Evolutionary conservation across 2,329 filamentous ascomycete genomes (phyloP).

Genomic region (Talaromyces islandicus): DNA sequence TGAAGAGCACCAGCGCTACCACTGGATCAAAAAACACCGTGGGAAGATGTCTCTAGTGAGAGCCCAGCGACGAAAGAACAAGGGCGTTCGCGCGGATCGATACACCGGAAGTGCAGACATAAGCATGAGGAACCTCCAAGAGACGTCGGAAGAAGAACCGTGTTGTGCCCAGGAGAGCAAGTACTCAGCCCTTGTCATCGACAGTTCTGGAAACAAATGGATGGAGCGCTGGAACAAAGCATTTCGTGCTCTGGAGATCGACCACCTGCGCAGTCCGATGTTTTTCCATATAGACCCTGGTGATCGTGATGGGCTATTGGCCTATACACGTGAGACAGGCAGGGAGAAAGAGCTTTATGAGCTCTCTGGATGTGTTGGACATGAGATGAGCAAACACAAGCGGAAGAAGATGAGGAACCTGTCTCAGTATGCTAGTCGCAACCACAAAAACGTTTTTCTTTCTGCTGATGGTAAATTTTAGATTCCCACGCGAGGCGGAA

Average conservation of each 20-base stretch:
- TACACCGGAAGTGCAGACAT: background rate
- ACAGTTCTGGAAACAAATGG: slow-evolving; percentile 59
- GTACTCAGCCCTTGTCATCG: slow-evolving; percentile 57
- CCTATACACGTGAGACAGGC: slow-evolving; percentile 58
- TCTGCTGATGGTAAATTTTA: slow-evolving; percentile 4
- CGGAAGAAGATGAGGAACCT: slow-evolving; percentile 56
- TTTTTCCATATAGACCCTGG: slow-evolving; percentile 75
- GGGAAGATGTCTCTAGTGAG: slow-evolving; percentile 44
- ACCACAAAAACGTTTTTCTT: background rate
- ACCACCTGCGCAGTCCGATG: slow-evolving; percentile 70
- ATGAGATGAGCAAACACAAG: slow-evolving; percentile 72
- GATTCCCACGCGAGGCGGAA: slow-evolving; percentile 34
- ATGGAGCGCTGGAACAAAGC: slow-evolving; percentile 65
- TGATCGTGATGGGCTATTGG: slow-evolving; percentile 67
- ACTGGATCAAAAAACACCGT: slow-evolving; percentile 66
- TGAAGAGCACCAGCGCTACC: slow-evolving; percentile 74
- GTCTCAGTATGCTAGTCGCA: slow-evolving; percentile 36
- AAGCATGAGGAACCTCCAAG: background rate
- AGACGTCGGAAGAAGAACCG: background rate
- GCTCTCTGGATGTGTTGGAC: slow-evolving; percentile 69
- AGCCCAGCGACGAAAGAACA: background rate
- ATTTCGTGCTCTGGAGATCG: slow-evolving; percentile 64
- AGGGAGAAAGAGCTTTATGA: slow-evolving; percentile 62
- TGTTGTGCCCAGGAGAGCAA: background rate
- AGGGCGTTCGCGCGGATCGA: background rate